A percentile compares a stretch with the other conserved stretches of the same genome.
Conservation (phyloP, 345 rosid genomes). For the Pseudoturritis turrita region DNA sequence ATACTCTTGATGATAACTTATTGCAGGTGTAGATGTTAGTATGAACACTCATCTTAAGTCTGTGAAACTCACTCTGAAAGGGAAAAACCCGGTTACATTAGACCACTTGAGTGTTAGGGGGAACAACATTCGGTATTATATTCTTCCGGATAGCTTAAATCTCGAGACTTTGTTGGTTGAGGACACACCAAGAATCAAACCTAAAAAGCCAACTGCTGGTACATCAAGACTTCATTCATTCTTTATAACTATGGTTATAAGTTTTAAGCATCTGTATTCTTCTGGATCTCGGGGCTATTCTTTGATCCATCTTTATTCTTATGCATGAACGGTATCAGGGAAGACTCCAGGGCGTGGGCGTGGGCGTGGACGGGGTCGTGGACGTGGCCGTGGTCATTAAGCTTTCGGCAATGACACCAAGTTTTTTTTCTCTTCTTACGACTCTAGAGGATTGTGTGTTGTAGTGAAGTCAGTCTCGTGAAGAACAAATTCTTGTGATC, state of each 20-base stretch:
- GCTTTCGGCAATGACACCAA: not conserved
- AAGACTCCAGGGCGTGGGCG: slow-evolving; percentile 83
- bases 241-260: not conserved
- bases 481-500: no score
- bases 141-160: slow-evolving; percentile 96
- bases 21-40: slow-evolving; percentile 90
- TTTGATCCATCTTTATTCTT: not conserved
- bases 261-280: not conserved
- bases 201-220: slow-evolving; percentile 97
- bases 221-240: not conserved
- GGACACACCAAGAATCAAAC: slow-evolving; percentile 93
- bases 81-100: slow-evolving; percentile 81
- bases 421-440: not conserved
- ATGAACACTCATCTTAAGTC: slow-evolving; percentile 97
- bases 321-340: slow-evolving; percentile 38
- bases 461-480: not conserved
- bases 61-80: slow-evolving; percentile 92
- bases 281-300: not conserved
- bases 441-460: not conserved
- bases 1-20: not conserved
- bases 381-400: slow-evolving; percentile 83
- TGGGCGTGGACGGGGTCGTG: slow-evolving; percentile 90
- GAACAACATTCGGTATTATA: slow-evolving; percentile 92
- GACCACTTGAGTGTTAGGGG: slow-evolving; percentile 97
- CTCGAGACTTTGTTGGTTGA: slow-evolving; percentile 95